A percentile compares a stretch with the other conserved stretches of the same genome.
These are phyloP conservation scores for Hsuehochloa calcarea DNA, from an alignment of 176 grass and related monocot species.

Conservation along the genomic window DNA sequence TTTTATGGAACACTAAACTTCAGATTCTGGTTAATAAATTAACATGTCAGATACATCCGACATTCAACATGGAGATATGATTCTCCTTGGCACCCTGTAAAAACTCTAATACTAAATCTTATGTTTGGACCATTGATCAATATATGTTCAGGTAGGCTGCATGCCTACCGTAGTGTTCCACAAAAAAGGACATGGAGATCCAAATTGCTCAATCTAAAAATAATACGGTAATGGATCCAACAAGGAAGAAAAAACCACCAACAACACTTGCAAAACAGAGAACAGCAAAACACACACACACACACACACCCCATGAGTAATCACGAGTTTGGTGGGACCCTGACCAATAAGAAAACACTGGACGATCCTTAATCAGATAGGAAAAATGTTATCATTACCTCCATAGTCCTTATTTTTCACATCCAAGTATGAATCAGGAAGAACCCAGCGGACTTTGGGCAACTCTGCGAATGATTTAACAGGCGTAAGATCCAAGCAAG, in stretches of 20 bases:
- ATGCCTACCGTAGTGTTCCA: not conserved
- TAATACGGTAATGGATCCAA: not conserved
- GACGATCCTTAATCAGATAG: not conserved
- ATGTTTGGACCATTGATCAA: not conserved
- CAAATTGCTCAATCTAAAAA: not conserved
- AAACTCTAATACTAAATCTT: not conserved
- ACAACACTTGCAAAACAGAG: not conserved
- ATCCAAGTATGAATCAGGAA: slow-evolving; percentile 83
- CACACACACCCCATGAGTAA: not conserved
- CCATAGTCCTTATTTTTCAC: slow-evolving; percentile 72
- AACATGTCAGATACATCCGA: not conserved
- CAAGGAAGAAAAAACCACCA: not conserved
- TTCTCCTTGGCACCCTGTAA: not conserved
- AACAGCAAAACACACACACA: not conserved
- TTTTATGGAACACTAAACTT: not conserved
- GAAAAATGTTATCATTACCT: slow-evolving; percentile 42
- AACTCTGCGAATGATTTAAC: slow-evolving; percentile 51
- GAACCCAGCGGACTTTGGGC: slow-evolving; percentile 68
- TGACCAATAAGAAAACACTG: not conserved
- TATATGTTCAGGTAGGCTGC: not conserved
- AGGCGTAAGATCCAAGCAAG: slow-evolving; percentile 14
- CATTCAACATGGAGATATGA: not conserved
- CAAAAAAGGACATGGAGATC: not conserved
- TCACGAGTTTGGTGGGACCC: not conserved
- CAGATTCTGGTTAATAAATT: not conserved